Evolutionary conservation across 345 rosid species (phyloP), one percentile per base, ranked within the genome.

Genomic region (Aquilaria sinensis): DNA sequence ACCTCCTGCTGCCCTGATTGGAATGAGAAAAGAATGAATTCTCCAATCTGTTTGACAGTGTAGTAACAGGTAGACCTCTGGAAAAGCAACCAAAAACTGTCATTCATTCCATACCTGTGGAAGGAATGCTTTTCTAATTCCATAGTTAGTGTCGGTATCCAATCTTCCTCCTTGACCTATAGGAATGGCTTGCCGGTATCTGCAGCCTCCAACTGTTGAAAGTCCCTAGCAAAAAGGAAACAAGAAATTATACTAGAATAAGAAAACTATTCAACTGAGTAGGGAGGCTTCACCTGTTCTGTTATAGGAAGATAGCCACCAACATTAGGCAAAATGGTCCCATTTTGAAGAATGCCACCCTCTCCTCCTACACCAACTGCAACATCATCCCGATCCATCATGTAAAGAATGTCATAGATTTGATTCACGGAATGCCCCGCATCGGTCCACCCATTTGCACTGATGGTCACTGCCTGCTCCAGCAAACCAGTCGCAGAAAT

Each of bases 391-490:
- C 97, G 93, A 33, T 53, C 85, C 97, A 92, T 92, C 98, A 92
- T 92, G 81, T 85, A 87, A 61, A 92, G 83, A n/a, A 92, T 23
- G 78, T 92, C 98, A 59, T 92, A 89, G 2, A 89, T 58, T 10
- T 92, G 96, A 68, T 89, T 87, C 83, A 85, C 88, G n/a, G 85
- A 76, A 62, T 92, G 96, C 52, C 98, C 98, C 15, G 91, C 96
- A 79, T 87, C 78, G 4, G 75, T 83, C 98, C 98, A 93, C 9
- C 87, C 82, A 77, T 89, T 93, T 55, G 88, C 58, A 67, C 34
- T 87, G 56, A 89, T 60, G 23, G 96, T 89, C 52, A 93, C 46
- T 61, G 83, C 98, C 98, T 92, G 83, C 67, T 59, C n/a, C 48
- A 61, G 43, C 16, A 3, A 8, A 54, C 2, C 23, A 23, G 23